These are phyloP conservation scores for Arctostaphylos glauca DNA, from an alignment of 148 eudicot species.

Conservation along the genomic window DNA sequence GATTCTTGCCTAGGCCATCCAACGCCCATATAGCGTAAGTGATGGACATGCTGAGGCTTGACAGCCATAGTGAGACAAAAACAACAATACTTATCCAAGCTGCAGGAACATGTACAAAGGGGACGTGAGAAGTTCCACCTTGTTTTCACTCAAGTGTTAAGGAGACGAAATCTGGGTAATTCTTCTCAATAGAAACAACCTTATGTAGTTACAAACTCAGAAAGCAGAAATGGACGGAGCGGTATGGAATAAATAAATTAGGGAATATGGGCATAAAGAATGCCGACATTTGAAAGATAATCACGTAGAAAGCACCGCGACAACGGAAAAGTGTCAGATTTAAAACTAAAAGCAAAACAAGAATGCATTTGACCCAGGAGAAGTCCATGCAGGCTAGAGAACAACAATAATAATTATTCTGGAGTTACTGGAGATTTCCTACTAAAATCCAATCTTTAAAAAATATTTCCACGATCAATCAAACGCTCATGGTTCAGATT, in stretches of 20 bases:
- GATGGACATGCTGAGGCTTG: too few relatives aligned
- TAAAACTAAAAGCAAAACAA: not conserved
- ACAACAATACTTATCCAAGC: too few relatives aligned
- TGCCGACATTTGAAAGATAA: not conserved
- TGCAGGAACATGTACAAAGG: too few relatives aligned
- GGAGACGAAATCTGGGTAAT: not conserved
- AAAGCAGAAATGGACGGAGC: not conserved
- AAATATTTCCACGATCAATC: not conserved
- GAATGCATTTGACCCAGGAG: not conserved
- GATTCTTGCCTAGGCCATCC: too few relatives aligned
- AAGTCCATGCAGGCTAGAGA: not conserved
- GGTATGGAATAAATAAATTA: not conserved
- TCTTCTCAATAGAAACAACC: not conserved
- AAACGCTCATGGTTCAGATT: not conserved
- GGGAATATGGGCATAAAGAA: not conserved
- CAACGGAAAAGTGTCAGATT: not conserved
- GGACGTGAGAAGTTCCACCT: too few relatives aligned
- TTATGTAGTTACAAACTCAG: not conserved
- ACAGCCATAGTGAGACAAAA: too few relatives aligned
- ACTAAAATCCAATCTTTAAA: too few relatives aligned
- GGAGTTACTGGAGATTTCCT: not conserved
- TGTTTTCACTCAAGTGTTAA: too few relatives aligned
- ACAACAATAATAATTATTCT: not conserved
- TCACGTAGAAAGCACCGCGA: not conserved
- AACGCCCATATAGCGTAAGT: too few relatives aligned